A percentile compares a stretch with the other conserved stretches of the same genome.
Conservation (phyloP, 306 rosid genomes). For the Dalbergia oliveri region DNA sequence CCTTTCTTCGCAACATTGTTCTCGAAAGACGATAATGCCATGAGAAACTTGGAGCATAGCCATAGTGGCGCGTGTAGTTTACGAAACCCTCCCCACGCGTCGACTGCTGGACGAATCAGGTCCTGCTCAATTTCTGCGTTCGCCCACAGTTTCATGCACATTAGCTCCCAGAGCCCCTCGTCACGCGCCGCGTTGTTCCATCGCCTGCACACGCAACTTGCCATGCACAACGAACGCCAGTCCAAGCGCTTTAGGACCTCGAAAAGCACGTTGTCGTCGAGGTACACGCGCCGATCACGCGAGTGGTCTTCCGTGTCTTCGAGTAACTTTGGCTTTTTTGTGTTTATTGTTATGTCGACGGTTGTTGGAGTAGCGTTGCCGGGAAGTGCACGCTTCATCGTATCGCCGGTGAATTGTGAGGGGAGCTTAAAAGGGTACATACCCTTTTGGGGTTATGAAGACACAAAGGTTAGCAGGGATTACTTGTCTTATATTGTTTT, state of each 20-base stretch:
- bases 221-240: constrained; percentile 66
- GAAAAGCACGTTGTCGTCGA: constrained; percentile 72
- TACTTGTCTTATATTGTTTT: too few species aligned
- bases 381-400: too few species aligned
- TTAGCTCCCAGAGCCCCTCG: constrained; percentile 87
- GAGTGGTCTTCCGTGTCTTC: not conserved
- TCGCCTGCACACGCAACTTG: constrained; percentile 74
- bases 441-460: too few species aligned
- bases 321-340: constrained; percentile 52
- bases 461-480: too few species aligned
- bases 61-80: constrained; percentile 70
- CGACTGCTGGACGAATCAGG: constrained; percentile 79
- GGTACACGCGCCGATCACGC: constrained; percentile 47
- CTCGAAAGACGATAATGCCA: not conserved
- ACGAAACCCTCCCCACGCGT: constrained; percentile 81
- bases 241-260: constrained; percentile 42
- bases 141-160: constrained; percentile 74
- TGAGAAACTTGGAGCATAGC: constrained; percentile 62
- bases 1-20: too few species aligned
- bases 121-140: constrained; percentile 68
- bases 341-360: too few species aligned
- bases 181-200: constrained; percentile 79
- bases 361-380: too few species aligned
- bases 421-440: too few species aligned
- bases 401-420: too few species aligned